A percentile compares a stretch with the other conserved stretches of the same genome.
Conservation (phyloP, 2,329 filamentous ascomycete species). For the Pseudogymnoascus sp. region DNA sequence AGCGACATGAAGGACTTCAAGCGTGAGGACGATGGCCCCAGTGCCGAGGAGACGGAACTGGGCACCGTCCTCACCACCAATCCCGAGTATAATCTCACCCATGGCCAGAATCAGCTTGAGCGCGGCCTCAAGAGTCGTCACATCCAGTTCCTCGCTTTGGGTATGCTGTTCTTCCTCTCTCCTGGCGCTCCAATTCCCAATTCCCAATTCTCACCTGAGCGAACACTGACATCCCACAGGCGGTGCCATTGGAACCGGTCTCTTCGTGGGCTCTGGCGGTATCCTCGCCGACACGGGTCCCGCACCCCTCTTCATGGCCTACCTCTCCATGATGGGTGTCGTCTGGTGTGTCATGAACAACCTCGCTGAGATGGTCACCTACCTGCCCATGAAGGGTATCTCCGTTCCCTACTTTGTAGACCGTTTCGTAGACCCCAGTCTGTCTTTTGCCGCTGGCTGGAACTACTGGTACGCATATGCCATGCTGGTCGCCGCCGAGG, state of each 20-base stretch:
- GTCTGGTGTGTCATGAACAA: constrained; percentile 50
- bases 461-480: constrained; percentile 49
- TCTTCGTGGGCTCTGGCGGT: constrained; percentile 55
- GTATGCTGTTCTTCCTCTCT: constrained; percentile 22
- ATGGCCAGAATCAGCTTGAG: constrained; percentile 38
- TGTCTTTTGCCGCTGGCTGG: constrained; percentile 19
- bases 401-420: constrained; percentile 50
- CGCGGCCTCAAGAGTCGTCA: constrained; percentile 53
- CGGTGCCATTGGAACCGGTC: constrained; percentile 56
- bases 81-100: constrained; percentile 32
- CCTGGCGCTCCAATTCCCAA: neutral
- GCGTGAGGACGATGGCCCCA: constrained; percentile 10
- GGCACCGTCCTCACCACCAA: constrained; percentile 18
- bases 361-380: constrained; percentile 49
- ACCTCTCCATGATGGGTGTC: constrained; percentile 48
- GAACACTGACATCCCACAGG: constrained; percentile 21
- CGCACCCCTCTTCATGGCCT: constrained; percentile 64
- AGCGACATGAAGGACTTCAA: constrained; percentile 8
- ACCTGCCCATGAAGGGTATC: constrained; percentile 48
- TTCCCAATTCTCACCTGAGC: neutral
- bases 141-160: constrained; percentile 54
- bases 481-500: constrained; percentile 51
- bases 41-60: constrained; percentile 11
- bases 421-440: constrained; percentile 42
- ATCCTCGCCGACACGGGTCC: constrained; percentile 52